Base-by-base conservation (phyloP, 2,329 filamentous ascomycete genomes). In the Fusarium burgessii region DNA sequence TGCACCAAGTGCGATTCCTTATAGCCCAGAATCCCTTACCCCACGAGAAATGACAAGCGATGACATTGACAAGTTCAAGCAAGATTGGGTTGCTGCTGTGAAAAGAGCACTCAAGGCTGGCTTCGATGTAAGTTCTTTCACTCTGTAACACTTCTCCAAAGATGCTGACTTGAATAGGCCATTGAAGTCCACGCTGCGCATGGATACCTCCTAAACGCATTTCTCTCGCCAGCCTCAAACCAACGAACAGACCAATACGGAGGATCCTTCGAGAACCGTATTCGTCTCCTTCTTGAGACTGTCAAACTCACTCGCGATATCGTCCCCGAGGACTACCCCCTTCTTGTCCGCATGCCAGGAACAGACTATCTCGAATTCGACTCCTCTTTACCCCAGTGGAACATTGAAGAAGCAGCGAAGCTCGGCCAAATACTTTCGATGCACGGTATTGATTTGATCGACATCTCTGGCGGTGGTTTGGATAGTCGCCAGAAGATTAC, bases 361-460 rank as follows among this genome's bases (percentile, higher is more conserved):
- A 91, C 89, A 1, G 92, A 94, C 76, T 94, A 91, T 88, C 84
- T 94, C 0, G 90, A 93, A 66, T 83, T 87, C 71, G 84, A 86
- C 47, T 84, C 84, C 5, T 82, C 83, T 17, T 78, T 84, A 14
- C 86, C 90, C 60, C 88, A 87, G 74, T 95, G 76, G 92, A 51
- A 68, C n/a, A 57, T 76, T 20, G 92, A 90, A 84, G 87, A 94
- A 57, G 90, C 90, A 0, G 84, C 88, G 20, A 82, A 82, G 46
- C 86, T 95, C 5, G 90, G 91, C 3, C 80, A 84, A 58, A 81
- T 89, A 1, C 83, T 95, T 1, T 89, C 89, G 0, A 86, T 86
- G 3, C 83, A 80, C 23, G 92, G 92, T 5, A 86, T 94, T 9
- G 92, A 95, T 77, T 81, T 95, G 14, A 82, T 95, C 10, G 93